Evolutionary conservation across 225 moss, liverwort and hornwort species (phyloP).

Genomic region (Antitrichia curtipendula): DNA sequence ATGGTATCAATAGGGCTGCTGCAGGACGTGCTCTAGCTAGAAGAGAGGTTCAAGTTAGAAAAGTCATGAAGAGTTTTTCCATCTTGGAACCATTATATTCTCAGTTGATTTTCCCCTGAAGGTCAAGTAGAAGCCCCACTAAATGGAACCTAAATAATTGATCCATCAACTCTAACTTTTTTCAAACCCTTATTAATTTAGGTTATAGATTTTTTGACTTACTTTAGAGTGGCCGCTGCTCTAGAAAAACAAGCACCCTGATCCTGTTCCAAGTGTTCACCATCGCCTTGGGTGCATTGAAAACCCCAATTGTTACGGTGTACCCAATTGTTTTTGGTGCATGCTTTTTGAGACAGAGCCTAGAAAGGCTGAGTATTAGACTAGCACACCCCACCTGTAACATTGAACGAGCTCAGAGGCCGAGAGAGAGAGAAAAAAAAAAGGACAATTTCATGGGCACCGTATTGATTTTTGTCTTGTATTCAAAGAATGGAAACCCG

Average conservation of each 20-base stretch:
- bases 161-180: no score
- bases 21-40: neutral
- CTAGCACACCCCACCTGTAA: neutral
- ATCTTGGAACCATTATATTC: neutral
- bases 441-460: neutral
- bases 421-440: no score
- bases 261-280: neutral
- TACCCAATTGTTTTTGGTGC: neutral
- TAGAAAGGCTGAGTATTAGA: neutral
- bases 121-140: neutral
- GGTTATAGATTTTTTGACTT: no score
- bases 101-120: neutral
- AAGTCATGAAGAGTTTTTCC: neutral
- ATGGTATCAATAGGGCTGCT: neutral
- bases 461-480: neutral
- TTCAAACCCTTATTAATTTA: neutral
- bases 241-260: neutral
- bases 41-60: neutral
- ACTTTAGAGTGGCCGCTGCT: neutral
- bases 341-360: neutral
- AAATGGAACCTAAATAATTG: neutral
- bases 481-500: neutral
- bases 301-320: no score
- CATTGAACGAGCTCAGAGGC: neutral
- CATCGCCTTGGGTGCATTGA: neutral